These are phyloP conservation scores for Talaromyces sp. DNA, from an alignment of 2,329 filamentous ascomycete genomes.

Conservation along the genomic window DNA sequence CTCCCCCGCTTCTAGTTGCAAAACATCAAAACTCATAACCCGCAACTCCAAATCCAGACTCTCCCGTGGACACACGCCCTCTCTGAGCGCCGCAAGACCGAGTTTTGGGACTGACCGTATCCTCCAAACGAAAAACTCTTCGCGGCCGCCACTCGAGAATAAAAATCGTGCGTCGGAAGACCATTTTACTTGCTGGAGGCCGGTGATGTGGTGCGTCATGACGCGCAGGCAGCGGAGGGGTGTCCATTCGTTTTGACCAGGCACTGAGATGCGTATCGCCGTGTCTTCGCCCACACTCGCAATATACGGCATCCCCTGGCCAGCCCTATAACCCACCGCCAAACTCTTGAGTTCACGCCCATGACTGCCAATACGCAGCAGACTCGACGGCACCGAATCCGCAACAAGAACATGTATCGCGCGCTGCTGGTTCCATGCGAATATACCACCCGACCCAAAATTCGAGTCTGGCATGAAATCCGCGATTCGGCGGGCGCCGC, in stretches of 20 bases:
- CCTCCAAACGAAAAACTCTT: conserved; percentile 86
- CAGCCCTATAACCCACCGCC: conserved; percentile 38
- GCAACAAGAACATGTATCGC: conserved; percentile 45
- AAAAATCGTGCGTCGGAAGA: conserved; percentile 61
- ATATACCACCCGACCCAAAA: conserved; percentile 28
- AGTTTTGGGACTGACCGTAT: conserved; percentile 52
- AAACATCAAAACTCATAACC: conserved; percentile 72
- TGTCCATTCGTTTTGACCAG: conserved; percentile 17
- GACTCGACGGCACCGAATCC: conserved; percentile 26
- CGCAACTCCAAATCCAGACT: conserved; percentile 62
- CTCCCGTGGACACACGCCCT: conserved; percentile 44
- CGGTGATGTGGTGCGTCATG: conserved; percentile 73
- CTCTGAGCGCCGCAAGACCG: conserved; percentile 49
- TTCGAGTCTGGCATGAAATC: conserved; percentile 42
- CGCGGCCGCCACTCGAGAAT: conserved; percentile 79
- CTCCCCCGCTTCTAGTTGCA: too few relatives aligned
- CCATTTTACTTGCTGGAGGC: conserved; percentile 78
- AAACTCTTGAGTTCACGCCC: conserved; percentile 76
- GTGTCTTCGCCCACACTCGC: conserved; percentile 70
- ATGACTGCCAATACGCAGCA: conserved; percentile 67
- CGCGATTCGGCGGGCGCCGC: conserved; percentile 77
- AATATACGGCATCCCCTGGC: conserved; percentile 36
- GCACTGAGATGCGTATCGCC: conserved; percentile 62
- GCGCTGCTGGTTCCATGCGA: conserved; percentile 69
- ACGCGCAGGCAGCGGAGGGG: conserved; percentile 54